A percentile compares a stretch with the other conserved stretches of the same genome.
These are phyloP conservation scores for Musa troglodytarum DNA, from an alignment of 176 grass and related monocot genomes.

Conservation along the genomic window DNA sequence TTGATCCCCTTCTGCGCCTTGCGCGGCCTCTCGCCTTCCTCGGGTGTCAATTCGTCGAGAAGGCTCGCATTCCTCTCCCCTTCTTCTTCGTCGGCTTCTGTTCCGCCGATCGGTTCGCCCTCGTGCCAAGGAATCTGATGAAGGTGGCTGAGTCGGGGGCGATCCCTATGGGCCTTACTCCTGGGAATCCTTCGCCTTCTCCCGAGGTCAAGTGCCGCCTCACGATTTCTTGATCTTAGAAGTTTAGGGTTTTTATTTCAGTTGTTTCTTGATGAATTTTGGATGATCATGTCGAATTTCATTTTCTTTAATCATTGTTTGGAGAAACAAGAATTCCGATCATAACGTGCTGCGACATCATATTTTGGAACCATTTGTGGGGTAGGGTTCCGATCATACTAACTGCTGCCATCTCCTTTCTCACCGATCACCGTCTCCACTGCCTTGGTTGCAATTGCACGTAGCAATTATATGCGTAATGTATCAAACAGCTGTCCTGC, in stretches of 20 bases:
- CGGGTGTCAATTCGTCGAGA: not conserved
- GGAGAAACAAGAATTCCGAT: not conserved
- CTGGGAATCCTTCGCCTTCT: slow-evolving; percentile 62
- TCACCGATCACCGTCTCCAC: too few species aligned
- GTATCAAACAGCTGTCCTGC: too few species aligned
- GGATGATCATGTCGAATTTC: not conserved
- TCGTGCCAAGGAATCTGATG: slow-evolving; percentile 21
- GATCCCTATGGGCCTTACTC: slow-evolving; percentile 86
- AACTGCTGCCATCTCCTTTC: too few species aligned
- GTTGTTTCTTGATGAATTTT: not conserved
- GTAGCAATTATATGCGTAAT: too few species aligned
- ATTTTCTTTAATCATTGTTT: not conserved
- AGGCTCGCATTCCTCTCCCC: not conserved
- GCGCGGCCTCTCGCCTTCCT: slow-evolving; percentile 13
- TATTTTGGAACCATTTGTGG: not conserved
- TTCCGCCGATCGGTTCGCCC: slow-evolving; percentile 13
- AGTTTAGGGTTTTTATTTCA: not conserved
- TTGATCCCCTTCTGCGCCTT: slow-evolving; percentile 14
- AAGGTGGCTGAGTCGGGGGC: slow-evolving; percentile 31
- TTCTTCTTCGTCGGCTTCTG: slow-evolving; percentile 11
- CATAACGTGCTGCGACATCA: not conserved
- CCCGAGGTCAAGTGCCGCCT: slow-evolving; percentile 22
- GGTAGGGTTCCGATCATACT: not conserved
- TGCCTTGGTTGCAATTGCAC: too few species aligned
- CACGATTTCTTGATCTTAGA: not conserved